Base-by-base conservation (phyloP, 2,329 filamentous ascomycete genomes). In the Talaromyces piceae region DNA sequence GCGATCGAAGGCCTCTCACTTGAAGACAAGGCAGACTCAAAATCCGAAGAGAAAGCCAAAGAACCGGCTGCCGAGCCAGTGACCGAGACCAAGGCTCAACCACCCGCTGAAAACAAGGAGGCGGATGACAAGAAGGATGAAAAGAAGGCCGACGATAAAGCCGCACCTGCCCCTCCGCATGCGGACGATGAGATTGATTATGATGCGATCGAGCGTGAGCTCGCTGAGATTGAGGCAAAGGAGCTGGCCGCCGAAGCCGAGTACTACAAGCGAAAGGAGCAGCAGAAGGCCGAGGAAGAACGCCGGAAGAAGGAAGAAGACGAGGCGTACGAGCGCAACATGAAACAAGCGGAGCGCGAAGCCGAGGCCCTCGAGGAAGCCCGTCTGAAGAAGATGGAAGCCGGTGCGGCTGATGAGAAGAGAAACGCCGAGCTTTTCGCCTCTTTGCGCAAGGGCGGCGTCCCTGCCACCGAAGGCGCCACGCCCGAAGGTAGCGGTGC, bases 201-300 rank as follows among this genome's bases (percentile, higher is more conserved):
- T 45, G 72, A 74, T 58, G 71, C 71, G 16, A 73, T 75, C 51
- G 72, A 74, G 58, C 67, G 68, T 37, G 73, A 76, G 55, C 55
- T 74, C 58, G 73, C 71, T 37, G 73, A 73, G 31, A 63, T 69
- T 26, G 73, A 76, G 55, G 72, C 71, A 30, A 71, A 73, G 59
- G 73, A 76, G 56, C 63, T 63, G 28, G 71, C 69, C 5, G 65
- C 63, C 4, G 73, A 76, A 54, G 70, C 67, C 43, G 70, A 67
- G 12, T 76, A 76, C 58, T 63, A 88, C 65, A 84, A 87, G 65
- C 86, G 87, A 70, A 91, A 90, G 69, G 81, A 87, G 62, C 84
- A 83, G n/a, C 83, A 89, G 65, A 88, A 88, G 68, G 73, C 73
- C 54, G 73, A 71, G 56, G 62, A 64, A 30, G 71, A 64, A 23